Conservation (phyloP, 2,329 filamentous ascomycete genomes). For the Calonectria pseudoreteaudii region DNA sequence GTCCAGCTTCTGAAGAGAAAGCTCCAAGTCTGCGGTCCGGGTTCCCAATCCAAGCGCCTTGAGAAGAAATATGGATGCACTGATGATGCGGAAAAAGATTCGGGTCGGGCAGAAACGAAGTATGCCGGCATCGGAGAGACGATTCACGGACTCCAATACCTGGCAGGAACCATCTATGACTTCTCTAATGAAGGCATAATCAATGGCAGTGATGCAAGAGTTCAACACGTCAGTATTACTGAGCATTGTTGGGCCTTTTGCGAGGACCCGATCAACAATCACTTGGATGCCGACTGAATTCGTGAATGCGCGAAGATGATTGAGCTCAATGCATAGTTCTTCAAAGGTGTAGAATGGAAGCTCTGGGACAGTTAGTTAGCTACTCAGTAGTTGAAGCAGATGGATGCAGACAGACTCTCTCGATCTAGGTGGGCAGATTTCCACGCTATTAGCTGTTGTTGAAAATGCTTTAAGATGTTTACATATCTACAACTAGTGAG, state of each 20-base stretch:
- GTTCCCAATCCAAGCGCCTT: slow-evolving; percentile 42
- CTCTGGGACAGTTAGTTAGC: background rate
- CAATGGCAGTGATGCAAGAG: slow-evolving; percentile 57
- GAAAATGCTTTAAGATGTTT: slow-evolving; percentile 31
- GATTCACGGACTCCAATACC: slow-evolving; percentile 61
- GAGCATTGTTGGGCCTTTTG: background rate
- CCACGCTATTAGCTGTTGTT: slow-evolving; percentile 25
- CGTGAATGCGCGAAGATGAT: slow-evolving; percentile 55
- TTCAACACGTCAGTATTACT: slow-evolving; percentile 33
- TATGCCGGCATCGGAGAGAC: slow-evolving; percentile 57
- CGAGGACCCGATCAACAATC: slow-evolving; percentile 58
- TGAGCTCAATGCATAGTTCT: slow-evolving; percentile 62
- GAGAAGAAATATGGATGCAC: slow-evolving; percentile 66
- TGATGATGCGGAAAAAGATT: slow-evolving; percentile 65
- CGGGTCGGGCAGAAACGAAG: slow-evolving; percentile 65
- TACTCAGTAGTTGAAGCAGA: no score
- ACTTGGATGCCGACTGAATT: slow-evolving; percentile 67
- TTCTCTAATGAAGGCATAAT: slow-evolving; percentile 67
- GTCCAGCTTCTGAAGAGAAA: slow-evolving; percentile 20
- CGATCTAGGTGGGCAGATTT: slow-evolving; percentile 12
- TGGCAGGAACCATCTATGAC: slow-evolving; percentile 66
- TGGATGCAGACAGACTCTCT: background rate
- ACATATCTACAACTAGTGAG: slow-evolving; percentile 17
- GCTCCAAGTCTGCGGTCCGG: slow-evolving; percentile 22
- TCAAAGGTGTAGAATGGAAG: slow-evolving; percentile 39